Conservation (phyloP, 2,329 filamentous ascomycete species). For the Arthroderma sp. region DNA sequence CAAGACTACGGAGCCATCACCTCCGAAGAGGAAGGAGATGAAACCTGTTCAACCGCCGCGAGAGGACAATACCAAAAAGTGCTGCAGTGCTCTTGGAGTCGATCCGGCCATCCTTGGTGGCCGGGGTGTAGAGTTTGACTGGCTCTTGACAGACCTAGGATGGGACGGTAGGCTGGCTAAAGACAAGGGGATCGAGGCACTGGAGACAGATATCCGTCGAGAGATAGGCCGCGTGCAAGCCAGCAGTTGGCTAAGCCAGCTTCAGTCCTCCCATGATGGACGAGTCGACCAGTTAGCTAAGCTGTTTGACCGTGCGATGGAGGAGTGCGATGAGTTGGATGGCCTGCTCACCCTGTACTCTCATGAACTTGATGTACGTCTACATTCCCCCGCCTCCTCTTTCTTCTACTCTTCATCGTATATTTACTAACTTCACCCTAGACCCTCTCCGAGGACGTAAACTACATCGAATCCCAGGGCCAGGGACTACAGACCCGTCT, state of each 20-base stretch:
- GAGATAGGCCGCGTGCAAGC: slow-evolving; percentile 86
- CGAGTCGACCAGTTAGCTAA: slow-evolving; percentile 74
- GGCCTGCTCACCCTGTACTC: slow-evolving; percentile 87
- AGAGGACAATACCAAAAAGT: slow-evolving; percentile 64
- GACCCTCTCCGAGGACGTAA: slow-evolving; percentile 90
- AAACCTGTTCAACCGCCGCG: slow-evolving; percentile 44
- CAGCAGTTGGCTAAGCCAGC: slow-evolving; percentile 76
- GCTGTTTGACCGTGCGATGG: slow-evolving; percentile 78
- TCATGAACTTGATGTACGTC: slow-evolving; percentile 75
- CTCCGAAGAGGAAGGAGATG: slow-evolving; percentile 10
- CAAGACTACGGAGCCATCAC: slow-evolving; percentile 15
- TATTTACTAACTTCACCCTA: slow-evolving; percentile 30
- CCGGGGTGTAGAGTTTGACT: slow-evolving; percentile 66
- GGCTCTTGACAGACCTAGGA: slow-evolving; percentile 72
- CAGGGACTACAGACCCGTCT: slow-evolving; percentile 95
- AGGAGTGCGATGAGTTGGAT: slow-evolving; percentile 91
- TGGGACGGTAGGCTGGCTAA: slow-evolving; percentile 73
- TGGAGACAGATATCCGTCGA: slow-evolving; percentile 71
- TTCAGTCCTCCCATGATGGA: slow-evolving; percentile 78
- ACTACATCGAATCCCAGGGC: slow-evolving; percentile 93
- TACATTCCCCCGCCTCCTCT: background rate
- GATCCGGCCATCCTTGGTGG: slow-evolving; percentile 65
- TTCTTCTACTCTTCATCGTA: background rate
- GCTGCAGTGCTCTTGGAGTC: slow-evolving; percentile 64
- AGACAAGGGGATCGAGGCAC: slow-evolving; percentile 61